Base-by-base conservation (phyloP, 495 filamentous ascomycete genomes). In the Daldinia loculata region DNA sequence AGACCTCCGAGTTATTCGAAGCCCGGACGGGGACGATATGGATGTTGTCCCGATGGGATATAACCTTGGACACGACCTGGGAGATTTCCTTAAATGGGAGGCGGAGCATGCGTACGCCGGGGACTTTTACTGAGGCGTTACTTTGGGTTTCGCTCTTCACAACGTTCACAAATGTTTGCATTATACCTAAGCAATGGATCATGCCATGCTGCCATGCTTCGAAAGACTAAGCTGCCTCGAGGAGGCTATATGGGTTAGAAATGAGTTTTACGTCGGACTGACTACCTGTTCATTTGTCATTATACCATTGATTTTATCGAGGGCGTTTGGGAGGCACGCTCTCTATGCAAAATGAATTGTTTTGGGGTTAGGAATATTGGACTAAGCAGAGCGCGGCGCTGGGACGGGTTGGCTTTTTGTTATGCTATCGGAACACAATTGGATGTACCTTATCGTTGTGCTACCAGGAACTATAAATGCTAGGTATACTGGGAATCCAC, bases 11-110 rank as follows among this genome's bases (percentile, higher is more conserved):
- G 78, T 84, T 11, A 79, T 75, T 36, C 74, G 71, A 17, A 80
- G 75, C 34, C 72, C 71, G 1, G 77, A 77, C 2, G 82, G 81
- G 6, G 78, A 81, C 61, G 81, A 83, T 64, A 63, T 80, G 27
- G 65, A 77, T 24, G 75, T 81, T 51, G 82, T 86, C 30, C 83
- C 84, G 0, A 86, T 87, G 84, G 84, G 84, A 6, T 87, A 82
- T 70, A 87, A 87, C 57, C 78, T 87, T 14, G 81, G 81, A 38
- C 82, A 86, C 65, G 84, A 87, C 71, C 56, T 86, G 38, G 82
- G 80, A 17, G 84, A 86, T 63, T 87, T 83, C 45, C 69, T 86
- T 17, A 79, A 75, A 36, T 87, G 83, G 84, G 81, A 85, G 67
- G 75, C 79, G 1, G 79, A 84, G 61, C 74, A 84, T 58, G 78